Evolutionary conservation across 2,329 filamentous ascomycete species (phyloP), one percentile per base, ranked within the genome.

Genomic region (Arthrobotrys megalospora): DNA sequence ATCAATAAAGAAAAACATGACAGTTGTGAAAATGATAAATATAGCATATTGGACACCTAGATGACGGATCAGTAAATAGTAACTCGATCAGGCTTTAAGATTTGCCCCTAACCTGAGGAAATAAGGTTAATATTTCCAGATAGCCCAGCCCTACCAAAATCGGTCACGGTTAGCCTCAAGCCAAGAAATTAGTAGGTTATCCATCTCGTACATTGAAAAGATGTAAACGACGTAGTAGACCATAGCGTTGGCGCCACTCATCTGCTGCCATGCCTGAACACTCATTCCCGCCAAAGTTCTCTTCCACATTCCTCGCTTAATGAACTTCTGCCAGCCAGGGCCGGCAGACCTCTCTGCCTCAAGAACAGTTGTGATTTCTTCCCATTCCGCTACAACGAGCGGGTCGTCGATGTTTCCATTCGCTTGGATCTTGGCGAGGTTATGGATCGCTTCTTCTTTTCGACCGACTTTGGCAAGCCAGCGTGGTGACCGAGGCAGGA

Each of bases 181-280:
- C 12, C 21, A 2, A 24, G 14, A 28, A 8, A n/a, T 2, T 2
- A 66, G 6, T 8, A 6, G 5, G 14, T 16, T 11, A 2, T 65
- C 84, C 68, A 90, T 86, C 43, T 87, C 86, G 8, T 88, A 88
- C 88, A 90, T 90, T 63, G 87, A 83, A 80, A 89, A 90, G 76
- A 90, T 87, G 82, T 89, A 90, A 2, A 88, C 87, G 75, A 90
- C 86, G 73, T 90, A 90, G 82, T 89, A 89, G 80, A 87, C 87
- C 52, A 88, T 88, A 1, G 89, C 87, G 64, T 89, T 90, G 64
- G 88, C 88, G 6, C 88, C 88, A 0, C 87, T 85, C 14, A 89
- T 82, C 58, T 89, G 88, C 47, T 88, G 87, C 88, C 85, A 89
- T 14, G 89, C 86, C 82, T 89, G 88, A 0, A 86, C 87, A 21